Conservation (phyloP, 768 basidiomycete genomes). For the Hygrophoropsis aurantiaca region DNA sequence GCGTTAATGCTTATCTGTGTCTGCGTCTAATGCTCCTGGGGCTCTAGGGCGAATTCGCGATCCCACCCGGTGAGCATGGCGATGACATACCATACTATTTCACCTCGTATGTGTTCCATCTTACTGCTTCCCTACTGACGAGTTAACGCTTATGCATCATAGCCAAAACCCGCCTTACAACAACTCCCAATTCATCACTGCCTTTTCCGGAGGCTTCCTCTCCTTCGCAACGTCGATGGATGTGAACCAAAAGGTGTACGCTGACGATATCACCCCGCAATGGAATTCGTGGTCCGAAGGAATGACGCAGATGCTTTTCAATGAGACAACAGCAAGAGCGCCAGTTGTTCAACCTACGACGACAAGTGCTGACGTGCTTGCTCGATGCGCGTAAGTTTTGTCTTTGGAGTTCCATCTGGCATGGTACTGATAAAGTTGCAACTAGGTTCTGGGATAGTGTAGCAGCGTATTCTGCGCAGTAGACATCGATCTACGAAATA, state of each 20-base stretch:
- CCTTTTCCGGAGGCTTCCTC: constrained; percentile 24
- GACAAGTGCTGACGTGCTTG: constrained; percentile 31
- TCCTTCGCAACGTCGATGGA: constrained; percentile 17
- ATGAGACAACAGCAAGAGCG: constrained; percentile 22
- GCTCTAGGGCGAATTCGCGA: constrained; percentile 32
- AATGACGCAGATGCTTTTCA: constrained; percentile 48
- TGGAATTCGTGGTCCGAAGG: constrained; percentile 17
- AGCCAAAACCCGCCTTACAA: constrained; percentile 8
- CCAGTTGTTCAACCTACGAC: constrained; percentile 29
- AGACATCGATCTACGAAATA: no score
- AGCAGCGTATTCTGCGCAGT: constrained; percentile 3
- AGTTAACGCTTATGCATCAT: neutral
- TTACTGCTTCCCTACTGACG: neutral
- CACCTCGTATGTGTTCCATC: constrained; percentile 32
- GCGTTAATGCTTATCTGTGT: neutral
- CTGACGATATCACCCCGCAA: constrained; percentile 14
- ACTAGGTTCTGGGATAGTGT: constrained; percentile 2
- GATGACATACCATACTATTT: constrained; percentile 44
- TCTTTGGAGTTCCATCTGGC: neutral
- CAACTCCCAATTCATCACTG: constrained; percentile 20
- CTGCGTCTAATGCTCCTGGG: neutral
- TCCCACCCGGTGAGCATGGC: constrained; percentile 42
- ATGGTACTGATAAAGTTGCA: neutral
- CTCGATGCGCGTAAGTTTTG: constrained; percentile 35
- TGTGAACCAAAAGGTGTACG: constrained; percentile 14